These are phyloP conservation scores for Prunus campanulata DNA, from an alignment of 306 rosid genomes.

Conservation along the genomic window DNA sequence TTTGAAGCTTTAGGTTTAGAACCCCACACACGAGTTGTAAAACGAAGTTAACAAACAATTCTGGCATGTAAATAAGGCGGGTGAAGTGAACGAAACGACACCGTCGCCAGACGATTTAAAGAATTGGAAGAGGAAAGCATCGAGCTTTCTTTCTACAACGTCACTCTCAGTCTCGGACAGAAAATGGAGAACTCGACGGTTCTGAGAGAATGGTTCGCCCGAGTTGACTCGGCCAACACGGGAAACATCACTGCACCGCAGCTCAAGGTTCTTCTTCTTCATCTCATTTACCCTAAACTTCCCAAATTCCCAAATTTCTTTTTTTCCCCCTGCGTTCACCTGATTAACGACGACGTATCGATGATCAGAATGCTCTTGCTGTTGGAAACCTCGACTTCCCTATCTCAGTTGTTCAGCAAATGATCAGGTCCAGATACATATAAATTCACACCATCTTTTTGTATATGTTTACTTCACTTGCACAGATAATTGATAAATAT, in stretches of 20 bases:
- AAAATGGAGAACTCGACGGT: constrained; percentile 50
- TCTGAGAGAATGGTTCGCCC: constrained; percentile 76
- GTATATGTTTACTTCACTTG: not conserved
- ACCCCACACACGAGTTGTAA: too few relatives aligned
- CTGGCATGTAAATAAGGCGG: too few relatives aligned
- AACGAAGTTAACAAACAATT: too few relatives aligned
- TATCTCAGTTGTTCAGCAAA: constrained; percentile 78
- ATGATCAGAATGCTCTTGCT: constrained; percentile 62
- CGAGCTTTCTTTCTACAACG: too few relatives aligned
- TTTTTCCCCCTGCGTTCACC: not conserved
- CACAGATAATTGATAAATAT: not conserved
- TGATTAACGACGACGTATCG: not conserved
- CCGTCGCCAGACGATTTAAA: not conserved
- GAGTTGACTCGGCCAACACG: constrained; percentile 66
- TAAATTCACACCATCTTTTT: not conserved
- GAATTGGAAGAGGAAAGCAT: not conserved
- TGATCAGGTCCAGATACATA: constrained; percentile 60
- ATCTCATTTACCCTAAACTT: not conserved
- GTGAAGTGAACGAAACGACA: not conserved
- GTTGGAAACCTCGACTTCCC: constrained; percentile 83
- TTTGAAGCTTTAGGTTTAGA: too few relatives aligned
- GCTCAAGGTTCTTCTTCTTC: constrained; percentile 55
- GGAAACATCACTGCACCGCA: constrained; percentile 67
- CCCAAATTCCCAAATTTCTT: not conserved
- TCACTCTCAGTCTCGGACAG: not conserved